phyloP scores from a whole-genome alignment of 768 basidiomycete genomes.

The Heimioporus sp. region DNA sequence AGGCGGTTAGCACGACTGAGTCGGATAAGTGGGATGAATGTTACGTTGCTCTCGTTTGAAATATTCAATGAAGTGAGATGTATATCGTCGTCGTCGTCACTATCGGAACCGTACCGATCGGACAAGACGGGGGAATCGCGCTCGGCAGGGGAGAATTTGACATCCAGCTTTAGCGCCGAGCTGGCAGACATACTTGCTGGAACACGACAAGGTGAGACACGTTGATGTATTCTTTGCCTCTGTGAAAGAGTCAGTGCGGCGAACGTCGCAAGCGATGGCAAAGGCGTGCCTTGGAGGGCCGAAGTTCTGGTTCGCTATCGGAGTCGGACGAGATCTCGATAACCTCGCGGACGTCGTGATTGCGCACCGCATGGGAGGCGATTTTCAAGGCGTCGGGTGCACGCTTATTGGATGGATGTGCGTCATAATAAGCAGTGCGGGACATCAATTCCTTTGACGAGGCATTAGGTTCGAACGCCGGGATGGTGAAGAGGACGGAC shows the following conservation, averaged over 20 bases:
- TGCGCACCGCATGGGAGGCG: slow-evolving; percentile 8
- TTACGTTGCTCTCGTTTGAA: slow-evolving; percentile 30
- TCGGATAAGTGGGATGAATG: background rate
- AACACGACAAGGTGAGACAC: background rate
- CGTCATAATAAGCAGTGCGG: slow-evolving; percentile 11
- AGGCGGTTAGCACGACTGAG: too few relatives aligned
- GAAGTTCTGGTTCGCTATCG: slow-evolving; percentile 28
- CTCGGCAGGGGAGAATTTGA: background rate
- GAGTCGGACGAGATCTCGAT: slow-evolving; percentile 32
- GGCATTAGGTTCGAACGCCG: slow-evolving; percentile 4
- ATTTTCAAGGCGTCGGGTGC: slow-evolving; percentile 17
- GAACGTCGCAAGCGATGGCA: background rate
- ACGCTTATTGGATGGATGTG: slow-evolving; percentile 21
- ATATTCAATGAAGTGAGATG: slow-evolving; percentile 29
- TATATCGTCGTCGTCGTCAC: slow-evolving; percentile 23
- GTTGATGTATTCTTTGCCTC: slow-evolving; percentile 19
- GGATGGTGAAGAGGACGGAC: slow-evolving; percentile 8
- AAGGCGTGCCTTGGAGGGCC: slow-evolving; percentile 20
- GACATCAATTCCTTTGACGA: slow-evolving; percentile 21
- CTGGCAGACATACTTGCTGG: background rate
- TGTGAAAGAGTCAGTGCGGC: slow-evolving; percentile 1
- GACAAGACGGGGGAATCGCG: slow-evolving; percentile 1
- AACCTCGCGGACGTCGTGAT: slow-evolving; percentile 16
- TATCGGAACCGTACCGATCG: background rate
- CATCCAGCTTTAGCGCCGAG: slow-evolving; percentile 1